A percentile compares a stretch with the other conserved stretches of the same genome.
phyloP scores from a whole-genome alignment of 305 asterid genomes.

The Fraxinus velutina region DNA sequence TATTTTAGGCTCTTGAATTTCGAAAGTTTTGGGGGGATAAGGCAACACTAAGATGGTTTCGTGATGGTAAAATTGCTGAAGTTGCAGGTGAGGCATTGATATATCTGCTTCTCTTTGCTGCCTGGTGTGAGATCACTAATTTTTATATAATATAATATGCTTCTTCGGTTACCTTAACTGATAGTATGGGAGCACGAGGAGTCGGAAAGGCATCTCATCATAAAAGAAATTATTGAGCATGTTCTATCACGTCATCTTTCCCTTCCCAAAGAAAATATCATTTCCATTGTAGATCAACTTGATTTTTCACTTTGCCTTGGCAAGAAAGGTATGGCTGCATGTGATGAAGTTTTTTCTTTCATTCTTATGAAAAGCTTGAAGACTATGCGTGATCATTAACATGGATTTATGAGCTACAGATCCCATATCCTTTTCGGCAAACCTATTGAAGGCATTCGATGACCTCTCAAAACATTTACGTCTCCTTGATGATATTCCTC shows the following conservation, averaged over 20 bases:
- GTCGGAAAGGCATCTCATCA: conserved; percentile 80
- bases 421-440: conserved; percentile 61
- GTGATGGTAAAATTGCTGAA: conserved; percentile 89
- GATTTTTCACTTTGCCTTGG: conserved; percentile 74
- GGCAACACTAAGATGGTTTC: conserved; percentile 79
- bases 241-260: conserved; percentile 76
- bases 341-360: neutral
- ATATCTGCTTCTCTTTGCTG: conserved; percentile 26
- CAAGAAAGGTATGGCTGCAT: conserved; percentile 48
- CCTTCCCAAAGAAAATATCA: conserved; percentile 61
- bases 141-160: conserved; percentile 5
- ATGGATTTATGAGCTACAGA: conserved; percentile 46
- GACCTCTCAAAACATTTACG: conserved; percentile 81
- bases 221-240: conserved; percentile 72
- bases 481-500: conserved; percentile 75
- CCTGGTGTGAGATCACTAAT: conserved; percentile 8
- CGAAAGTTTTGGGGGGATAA: conserved; percentile 96
- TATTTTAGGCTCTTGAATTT: conserved; percentile 73
- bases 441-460: conserved; percentile 71
- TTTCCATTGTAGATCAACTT: conserved; percentile 74
- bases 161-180: conserved; percentile 23
- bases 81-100: conserved; percentile 66
- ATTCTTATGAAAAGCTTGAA: conserved; percentile 2
- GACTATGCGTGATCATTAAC: conserved; percentile 12
- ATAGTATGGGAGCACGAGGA: conserved; percentile 80